A percentile compares a stretch with the other conserved stretches of the same genome.
phyloP scores from a whole-genome alignment of 257 asterid species.

The Cordia subcordata region DNA sequence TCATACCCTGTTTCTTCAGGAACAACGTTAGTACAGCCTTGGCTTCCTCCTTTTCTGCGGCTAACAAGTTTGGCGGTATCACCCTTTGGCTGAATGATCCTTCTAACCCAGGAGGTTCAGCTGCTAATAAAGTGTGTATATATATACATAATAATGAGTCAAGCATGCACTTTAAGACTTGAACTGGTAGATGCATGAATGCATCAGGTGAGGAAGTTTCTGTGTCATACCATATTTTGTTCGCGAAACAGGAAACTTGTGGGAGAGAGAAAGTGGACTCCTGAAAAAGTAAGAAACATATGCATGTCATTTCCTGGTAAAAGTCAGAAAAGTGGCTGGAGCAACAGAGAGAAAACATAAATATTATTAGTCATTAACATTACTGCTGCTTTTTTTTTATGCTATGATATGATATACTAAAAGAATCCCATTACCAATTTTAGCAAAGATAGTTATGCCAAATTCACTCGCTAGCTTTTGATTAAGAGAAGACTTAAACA shows the following conservation, averaged over 20 bases:
- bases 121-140: constrained; percentile 23
- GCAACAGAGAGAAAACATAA: too few species aligned
- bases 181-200: too few species aligned
- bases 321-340: not conserved
- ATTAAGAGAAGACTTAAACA: too few species aligned
- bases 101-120: constrained; percentile 60
- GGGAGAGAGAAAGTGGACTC: not conserved
- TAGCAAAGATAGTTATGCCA: too few species aligned
- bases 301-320: not conserved
- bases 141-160: too few species aligned
- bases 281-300: not conserved
- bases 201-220: not conserved
- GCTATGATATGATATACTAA: too few species aligned
- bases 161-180: not conserved
- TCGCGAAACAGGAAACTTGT: not conserved
- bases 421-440: too few species aligned
- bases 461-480: too few species aligned
- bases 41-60: constrained; percentile 95
- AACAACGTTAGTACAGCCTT: constrained; percentile 83
- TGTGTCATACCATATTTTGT: not conserved
- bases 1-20: constrained; percentile 80
- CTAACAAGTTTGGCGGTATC: constrained; percentile 67
- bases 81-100: constrained; percentile 63
- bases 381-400: too few species aligned
- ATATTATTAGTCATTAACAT: too few species aligned